These are phyloP conservation scores for Zychaea mexicana DNA, from an alignment of 371 early-diverging fungal genomes.

Conservation along the genomic window DNA sequence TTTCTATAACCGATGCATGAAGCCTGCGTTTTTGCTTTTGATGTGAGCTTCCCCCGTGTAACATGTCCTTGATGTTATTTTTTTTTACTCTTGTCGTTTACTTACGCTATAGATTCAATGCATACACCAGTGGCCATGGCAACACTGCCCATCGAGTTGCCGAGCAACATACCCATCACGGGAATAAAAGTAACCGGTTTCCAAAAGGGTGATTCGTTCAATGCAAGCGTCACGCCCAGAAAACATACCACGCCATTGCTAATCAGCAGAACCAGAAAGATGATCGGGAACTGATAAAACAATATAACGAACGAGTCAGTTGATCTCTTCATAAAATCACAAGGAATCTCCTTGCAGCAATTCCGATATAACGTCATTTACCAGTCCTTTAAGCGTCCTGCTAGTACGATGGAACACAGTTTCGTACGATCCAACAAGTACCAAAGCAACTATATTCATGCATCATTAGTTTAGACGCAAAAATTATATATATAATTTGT, in stretches of 20 bases:
- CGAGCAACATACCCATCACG: slow-evolving; percentile 85
- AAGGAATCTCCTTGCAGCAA: no score
- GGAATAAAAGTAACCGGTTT: slow-evolving; percentile 82
- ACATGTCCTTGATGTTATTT: no score
- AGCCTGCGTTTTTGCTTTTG: not conserved
- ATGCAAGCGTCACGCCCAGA: slow-evolving; percentile 63
- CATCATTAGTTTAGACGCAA: not conserved
- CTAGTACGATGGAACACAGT: slow-evolving; percentile 10
- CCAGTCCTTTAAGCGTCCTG: slow-evolving; percentile 7
- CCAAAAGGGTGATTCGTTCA: slow-evolving; percentile 74
- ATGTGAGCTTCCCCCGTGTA: slow-evolving; percentile 54
- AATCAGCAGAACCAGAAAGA: slow-evolving; percentile 45
- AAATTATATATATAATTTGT: not conserved
- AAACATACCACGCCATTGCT: slow-evolving; percentile 51
- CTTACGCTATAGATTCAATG: slow-evolving; percentile 59
- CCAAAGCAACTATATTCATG: slow-evolving; percentile 1
- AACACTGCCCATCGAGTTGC: slow-evolving; percentile 83
- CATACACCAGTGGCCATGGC: slow-evolving; percentile 74
- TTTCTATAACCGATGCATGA: slow-evolving; percentile 16
- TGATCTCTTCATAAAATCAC: not conserved
- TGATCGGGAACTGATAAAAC: slow-evolving; percentile 41
- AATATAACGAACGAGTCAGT: not conserved
- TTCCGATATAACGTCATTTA: not conserved
- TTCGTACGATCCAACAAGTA: slow-evolving; percentile 14
- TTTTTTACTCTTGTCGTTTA: not conserved